Evolutionary conservation across 1,139 yeast genomes (phyloP).

Genomic region (Yamadazyma oceani): DNA sequence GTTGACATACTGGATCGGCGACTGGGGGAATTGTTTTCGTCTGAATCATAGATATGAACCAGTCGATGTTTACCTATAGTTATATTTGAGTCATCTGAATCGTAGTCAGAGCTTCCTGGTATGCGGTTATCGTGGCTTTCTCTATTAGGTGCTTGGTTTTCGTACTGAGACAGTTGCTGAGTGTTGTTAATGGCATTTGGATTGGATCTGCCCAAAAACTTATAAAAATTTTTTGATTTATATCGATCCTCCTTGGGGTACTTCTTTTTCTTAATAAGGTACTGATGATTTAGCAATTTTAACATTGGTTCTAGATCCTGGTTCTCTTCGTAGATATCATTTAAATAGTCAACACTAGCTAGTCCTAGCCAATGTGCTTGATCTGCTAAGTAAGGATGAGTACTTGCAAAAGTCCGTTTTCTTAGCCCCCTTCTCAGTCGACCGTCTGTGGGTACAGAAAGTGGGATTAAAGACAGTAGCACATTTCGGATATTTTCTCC

Average conservation of each 20-base stretch:
- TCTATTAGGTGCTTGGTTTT: background rate
- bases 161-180: slow-evolving; percentile 1
- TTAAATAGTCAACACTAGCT: slow-evolving; percentile 34
- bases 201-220: slow-evolving; percentile 10
- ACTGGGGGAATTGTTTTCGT: slow-evolving; percentile 1
- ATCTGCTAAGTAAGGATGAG: slow-evolving; percentile 50
- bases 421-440: slow-evolving; percentile 33
- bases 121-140: background rate
- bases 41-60: slow-evolving; percentile 10
- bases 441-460: slow-evolving; percentile 1
- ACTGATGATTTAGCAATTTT: slow-evolving; percentile 36
- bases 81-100: slow-evolving; percentile 10
- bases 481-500: slow-evolving; percentile 12
- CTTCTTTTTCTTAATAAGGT: slow-evolving; percentile 29
- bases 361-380: slow-evolving; percentile 49
- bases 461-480: slow-evolving; percentile 12
- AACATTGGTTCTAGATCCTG: slow-evolving; percentile 36
- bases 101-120: slow-evolving; percentile 9
- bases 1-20: slow-evolving; percentile 3
- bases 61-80: slow-evolving; percentile 3
- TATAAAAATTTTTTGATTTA: slow-evolving; percentile 38
- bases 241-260: slow-evolving; percentile 44
- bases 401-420: slow-evolving; percentile 45
- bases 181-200: slow-evolving; percentile 5
- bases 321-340: slow-evolving; percentile 38